Evolutionary conservation across 495 filamentous ascomycete species (phyloP), one percentile per base, ranked within the genome.

Genomic region (Hypoxylon fragiforme): DNA sequence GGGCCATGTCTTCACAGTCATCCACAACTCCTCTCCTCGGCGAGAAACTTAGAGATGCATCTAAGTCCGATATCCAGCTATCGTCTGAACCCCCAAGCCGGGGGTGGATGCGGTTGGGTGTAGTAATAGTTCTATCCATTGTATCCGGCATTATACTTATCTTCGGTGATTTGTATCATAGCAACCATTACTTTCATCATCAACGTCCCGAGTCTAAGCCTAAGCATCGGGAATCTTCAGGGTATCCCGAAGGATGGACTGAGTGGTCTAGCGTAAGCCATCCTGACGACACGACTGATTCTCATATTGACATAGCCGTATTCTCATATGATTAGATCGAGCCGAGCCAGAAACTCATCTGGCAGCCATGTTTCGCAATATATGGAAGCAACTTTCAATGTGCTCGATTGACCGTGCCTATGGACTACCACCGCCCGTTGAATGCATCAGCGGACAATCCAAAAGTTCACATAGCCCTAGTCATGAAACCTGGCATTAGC

Each of bases 391-490:
- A 56, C 7, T 72, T 80, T 50, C 71, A 74, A 57, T 85, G 83
- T 48, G 80, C 83, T 32, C 73, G 78, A 14, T 67, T 86, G 4
- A 73, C 77, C 26, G 75, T 85, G 6, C 81, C 82, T 3, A 79
- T 85, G 76, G 77, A 83, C 61, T 82, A 81, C 54, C 66, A 75
- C 35, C 63, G 71, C 4, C 61, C 65, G 0, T 30, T 69, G 22
- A 52, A 55, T 19, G 68, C 75, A 43, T 68, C 65, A 0, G 44
- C 65, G 30, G 64, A 70, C 14, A 64, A 71, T 16, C 69, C 64
- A 24, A 70, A 79, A 39, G 72, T 75, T 4, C 73, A 77, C 34
- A 54, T 85, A 31, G 80, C 81, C 14, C 60, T 86, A 3, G 63
- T 78, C 38, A 76, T 78, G 21, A 63, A 76, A 9, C 79, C 80